Percentiles rank a stretch among this genome's conserved stretches.
Conservation (phyloP, 2,329 filamentous ascomycete species). For the Biscogniauxia sp. region DNA sequence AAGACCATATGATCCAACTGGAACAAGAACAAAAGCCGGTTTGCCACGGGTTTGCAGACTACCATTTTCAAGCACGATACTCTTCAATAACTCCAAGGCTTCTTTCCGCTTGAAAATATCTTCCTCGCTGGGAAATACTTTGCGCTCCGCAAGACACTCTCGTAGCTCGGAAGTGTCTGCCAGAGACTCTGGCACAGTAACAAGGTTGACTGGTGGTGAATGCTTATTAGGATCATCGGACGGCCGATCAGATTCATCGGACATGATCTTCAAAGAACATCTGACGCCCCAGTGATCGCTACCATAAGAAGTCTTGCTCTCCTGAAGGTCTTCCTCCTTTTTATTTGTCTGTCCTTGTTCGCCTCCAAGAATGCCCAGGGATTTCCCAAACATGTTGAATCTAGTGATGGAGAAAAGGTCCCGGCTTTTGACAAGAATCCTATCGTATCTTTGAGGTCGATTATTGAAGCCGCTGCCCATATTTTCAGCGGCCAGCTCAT, state of each 20-base stretch:
- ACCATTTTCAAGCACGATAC: constrained; percentile 37
- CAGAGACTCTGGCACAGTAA: constrained; percentile 31
- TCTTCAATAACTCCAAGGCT: constrained; percentile 46
- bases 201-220: constrained; percentile 34
- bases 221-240: constrained; percentile 23
- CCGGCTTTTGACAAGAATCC: constrained; percentile 53
- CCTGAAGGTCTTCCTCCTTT: constrained; percentile 5
- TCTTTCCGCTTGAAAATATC: constrained; percentile 42
- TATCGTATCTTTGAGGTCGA: constrained; percentile 64
- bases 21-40: constrained; percentile 49
- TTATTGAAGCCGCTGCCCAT: constrained; percentile 46
- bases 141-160: constrained; percentile 35
- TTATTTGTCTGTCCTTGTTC: not conserved
- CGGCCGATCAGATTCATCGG: constrained; percentile 6
- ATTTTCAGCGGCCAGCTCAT: constrained; percentile 52
- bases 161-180: constrained; percentile 36
- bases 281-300: constrained; percentile 61
- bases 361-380: constrained; percentile 22
- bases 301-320: constrained; percentile 29
- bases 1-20: constrained; percentile 66
- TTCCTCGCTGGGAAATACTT: constrained; percentile 45
- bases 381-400: constrained; percentile 59
- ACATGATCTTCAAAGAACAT: constrained; percentile 36
- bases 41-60: constrained; percentile 22
- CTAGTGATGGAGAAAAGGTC: constrained; percentile 37